Evolutionary conservation across 108 stramenopile genomes (phyloP).

Genomic region (Seminavis robusta): DNA sequence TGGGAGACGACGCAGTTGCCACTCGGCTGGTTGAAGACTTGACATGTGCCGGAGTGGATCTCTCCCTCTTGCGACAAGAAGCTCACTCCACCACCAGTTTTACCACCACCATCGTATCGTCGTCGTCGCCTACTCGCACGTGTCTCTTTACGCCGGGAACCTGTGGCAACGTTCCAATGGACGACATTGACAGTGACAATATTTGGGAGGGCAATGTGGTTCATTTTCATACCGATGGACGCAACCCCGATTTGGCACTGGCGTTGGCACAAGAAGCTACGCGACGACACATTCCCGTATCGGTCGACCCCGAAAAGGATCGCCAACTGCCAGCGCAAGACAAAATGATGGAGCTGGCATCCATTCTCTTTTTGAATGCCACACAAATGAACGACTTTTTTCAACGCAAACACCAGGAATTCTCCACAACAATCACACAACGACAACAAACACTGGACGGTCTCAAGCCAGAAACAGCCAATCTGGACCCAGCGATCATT

Average conservation of each 20-base stretch:
- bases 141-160: conserved; percentile 47
- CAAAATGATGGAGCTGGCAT: conserved; percentile 21
- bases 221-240: conserved; percentile 47
- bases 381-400: conserved; percentile 30
- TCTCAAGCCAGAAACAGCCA: neutral
- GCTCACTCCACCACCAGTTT: conserved; percentile 25
- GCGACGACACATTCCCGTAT: conserved; percentile 32
- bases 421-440: too few species aligned
- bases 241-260: conserved; percentile 36
- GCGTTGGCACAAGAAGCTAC: conserved; percentile 38
- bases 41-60: conserved; percentile 24
- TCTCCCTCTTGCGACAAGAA: conserved; percentile 24
- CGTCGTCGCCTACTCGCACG: conserved; percentile 39
- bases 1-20: conserved; percentile 38
- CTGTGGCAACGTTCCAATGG: conserved; percentile 30
- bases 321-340: conserved; percentile 31
- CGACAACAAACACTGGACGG: neutral
- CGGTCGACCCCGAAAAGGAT: conserved; percentile 55
- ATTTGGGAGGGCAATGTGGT: conserved; percentile 36
- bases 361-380: conserved; percentile 40
- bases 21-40: conserved; percentile 20
- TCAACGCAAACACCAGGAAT: conserved; percentile 1
- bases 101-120: conserved; percentile 36
- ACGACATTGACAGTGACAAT: conserved; percentile 30
- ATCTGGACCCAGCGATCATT: neutral